Conservation (phyloP, 2,329 filamentous ascomycete genomes). For the Annulohypoxylon truncatum region DNA sequence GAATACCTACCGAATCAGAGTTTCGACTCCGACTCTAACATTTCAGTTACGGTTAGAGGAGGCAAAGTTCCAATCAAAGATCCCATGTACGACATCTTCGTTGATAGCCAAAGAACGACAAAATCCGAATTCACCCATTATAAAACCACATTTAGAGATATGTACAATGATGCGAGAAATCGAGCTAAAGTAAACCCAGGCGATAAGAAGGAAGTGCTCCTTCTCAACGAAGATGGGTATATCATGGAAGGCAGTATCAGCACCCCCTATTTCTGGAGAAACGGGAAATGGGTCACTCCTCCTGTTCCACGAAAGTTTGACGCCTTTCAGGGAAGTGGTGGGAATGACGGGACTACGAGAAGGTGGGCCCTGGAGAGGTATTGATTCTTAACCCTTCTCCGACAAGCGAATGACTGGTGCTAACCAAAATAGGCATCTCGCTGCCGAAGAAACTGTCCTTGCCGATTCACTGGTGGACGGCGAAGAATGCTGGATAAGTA, state of each 20-base stretch:
- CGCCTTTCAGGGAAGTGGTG: constrained; percentile 68
- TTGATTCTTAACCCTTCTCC: background rate
- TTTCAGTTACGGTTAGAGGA: constrained; percentile 23
- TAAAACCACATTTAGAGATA: constrained; percentile 81
- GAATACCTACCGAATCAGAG: constrained; percentile 61
- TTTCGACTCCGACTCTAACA: constrained; percentile 25
- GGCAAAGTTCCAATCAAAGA: constrained; percentile 40
- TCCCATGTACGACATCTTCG: constrained; percentile 56
- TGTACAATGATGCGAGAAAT: constrained; percentile 77
- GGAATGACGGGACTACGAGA: constrained; percentile 84
- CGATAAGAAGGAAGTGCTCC: constrained; percentile 76
- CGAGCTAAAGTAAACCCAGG: constrained; percentile 66
- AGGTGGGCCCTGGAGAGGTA: constrained; percentile 82
- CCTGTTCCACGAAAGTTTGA: constrained; percentile 61
- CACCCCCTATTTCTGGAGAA: constrained; percentile 82
- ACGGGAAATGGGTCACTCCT: constrained; percentile 83
- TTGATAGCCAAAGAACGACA: constrained; percentile 57
- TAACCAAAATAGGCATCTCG: constrained; percentile 62
- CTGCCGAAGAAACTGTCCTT: constrained; percentile 71
- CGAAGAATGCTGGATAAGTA: constrained; percentile 89
- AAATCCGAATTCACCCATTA: constrained; percentile 78
- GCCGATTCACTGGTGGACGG: constrained; percentile 71
- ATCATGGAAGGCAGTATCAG: constrained; percentile 90
- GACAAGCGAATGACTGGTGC: background rate
- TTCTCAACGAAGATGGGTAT: constrained; percentile 72